Base-by-base conservation (phyloP, 108 stramenopile genomes). In the Cylindrotheca fusiformis region DNA sequence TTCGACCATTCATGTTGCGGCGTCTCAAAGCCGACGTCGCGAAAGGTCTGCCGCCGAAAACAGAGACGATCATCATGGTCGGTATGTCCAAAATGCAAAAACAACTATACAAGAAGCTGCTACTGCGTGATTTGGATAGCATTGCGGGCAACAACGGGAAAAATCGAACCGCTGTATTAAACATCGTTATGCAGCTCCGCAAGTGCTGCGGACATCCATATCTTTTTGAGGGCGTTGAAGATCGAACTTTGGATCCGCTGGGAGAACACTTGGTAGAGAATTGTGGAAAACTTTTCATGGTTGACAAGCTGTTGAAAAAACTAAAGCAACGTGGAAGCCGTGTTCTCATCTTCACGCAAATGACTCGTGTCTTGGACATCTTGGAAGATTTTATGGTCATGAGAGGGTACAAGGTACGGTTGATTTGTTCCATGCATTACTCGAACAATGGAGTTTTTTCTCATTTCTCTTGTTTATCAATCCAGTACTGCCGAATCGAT, bases 151-250 rank as follows among this genome's bases (percentile, higher is more conserved):
- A 83, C 10, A 73, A 71, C 26, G 74, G 81, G 23, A 76, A 86
- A 51, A 85, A 82, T 50, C 78, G 85, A 27, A 91, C 93, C n/a
- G 87, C 90, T 1, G 71, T 97, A 57, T 69, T 91, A 48, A 93
- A 97, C 53, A 91, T 99, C 69, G 93, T 98, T 50, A 99, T 99
- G 98, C 99, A 99, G 80, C 82, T 99, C 26, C 90, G 99, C 22
- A 99, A 99, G 78, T 96, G 95, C 76, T 97, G 77, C 29, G 95
- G 94, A 60, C 99, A 99, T 69, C 99, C 99, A 0, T 99, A 99
- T 78, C 82, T 99, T 5, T 99, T 99, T 60, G 91, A 94, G 22
- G 95, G 95, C 20, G 89, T 95, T 21, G 97, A 99, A 74, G 96
- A 96, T 66, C 77, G 93, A 52, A 79, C 81, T 14, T 64, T 94